Percentiles rank a stretch among this genome's conserved stretches.
phyloP scores from a whole-genome alignment of 164 flowering plant genomes.

The Nymphaea colorata region DNA sequence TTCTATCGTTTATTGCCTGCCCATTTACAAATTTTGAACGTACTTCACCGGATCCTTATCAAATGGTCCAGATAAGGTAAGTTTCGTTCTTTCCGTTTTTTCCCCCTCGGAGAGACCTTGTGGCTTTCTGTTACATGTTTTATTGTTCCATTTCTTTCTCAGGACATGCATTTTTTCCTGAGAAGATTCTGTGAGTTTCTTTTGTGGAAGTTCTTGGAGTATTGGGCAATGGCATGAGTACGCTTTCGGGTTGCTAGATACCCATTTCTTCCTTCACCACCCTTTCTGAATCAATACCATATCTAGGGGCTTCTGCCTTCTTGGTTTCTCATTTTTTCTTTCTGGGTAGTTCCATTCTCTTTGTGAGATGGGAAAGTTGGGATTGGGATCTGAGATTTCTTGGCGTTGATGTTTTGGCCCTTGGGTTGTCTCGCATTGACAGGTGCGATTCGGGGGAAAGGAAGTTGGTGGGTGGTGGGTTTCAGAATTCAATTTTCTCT shows the following conservation, averaged over 20 bases:
- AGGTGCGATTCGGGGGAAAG: background rate
- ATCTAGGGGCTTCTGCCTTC: background rate
- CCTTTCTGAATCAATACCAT: background rate
- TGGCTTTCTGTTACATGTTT: background rate
- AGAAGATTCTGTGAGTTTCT: background rate
- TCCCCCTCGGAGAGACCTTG: background rate
- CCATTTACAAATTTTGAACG: background rate
- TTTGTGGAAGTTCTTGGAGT: background rate
- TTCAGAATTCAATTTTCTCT: background rate
- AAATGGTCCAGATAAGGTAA: background rate
- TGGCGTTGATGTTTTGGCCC: background rate
- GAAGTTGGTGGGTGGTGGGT: background rate
- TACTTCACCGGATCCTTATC: background rate
- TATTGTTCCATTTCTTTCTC: background rate
- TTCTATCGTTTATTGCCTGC: background rate
- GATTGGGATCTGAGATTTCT: background rate
- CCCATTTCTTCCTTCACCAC: background rate
- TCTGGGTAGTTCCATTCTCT: background rate
- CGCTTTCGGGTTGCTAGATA: background rate
- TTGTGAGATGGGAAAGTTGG: background rate
- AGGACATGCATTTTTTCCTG: background rate
- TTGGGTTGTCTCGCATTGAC: background rate
- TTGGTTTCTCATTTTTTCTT: background rate
- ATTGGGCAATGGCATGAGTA: background rate
- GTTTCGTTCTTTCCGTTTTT: background rate